Evolutionary conservation across 31 red algal genomes (phyloP).

Genomic region (Odonthalia washingtoniensis): DNA sequence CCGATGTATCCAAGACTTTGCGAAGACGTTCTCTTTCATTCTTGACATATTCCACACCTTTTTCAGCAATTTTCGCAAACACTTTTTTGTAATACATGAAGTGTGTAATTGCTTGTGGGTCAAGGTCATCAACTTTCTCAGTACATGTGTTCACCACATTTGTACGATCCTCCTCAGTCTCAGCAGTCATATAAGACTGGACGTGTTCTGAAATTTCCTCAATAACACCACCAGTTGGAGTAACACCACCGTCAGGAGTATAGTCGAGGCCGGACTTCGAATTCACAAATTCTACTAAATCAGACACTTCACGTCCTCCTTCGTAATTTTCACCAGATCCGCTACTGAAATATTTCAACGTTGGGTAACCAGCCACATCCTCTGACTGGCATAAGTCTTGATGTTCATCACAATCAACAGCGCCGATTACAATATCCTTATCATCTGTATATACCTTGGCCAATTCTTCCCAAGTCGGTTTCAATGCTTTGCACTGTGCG

Average conservation of each 20-base stretch:
- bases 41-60: conserved; percentile 64
- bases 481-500: conserved; percentile 68
- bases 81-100: conserved; percentile 80
- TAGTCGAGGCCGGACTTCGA: conserved; percentile 67
- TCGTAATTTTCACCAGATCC: conserved; percentile 46
- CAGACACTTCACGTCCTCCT: conserved; percentile 38
- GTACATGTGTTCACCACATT: conserved; percentile 49
- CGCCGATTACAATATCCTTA: conserved; percentile 58
- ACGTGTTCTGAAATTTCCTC: conserved; percentile 59
- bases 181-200: conserved; percentile 58
- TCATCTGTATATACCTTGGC: conserved; percentile 71
- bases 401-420: conserved; percentile 76
- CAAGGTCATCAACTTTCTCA: conserved; percentile 44
- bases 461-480: conserved; percentile 65
- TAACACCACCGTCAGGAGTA: conserved; percentile 62
- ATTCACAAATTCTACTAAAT: conserved; percentile 67
- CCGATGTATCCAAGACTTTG: conserved; percentile 56
- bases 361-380: conserved; percentile 65
- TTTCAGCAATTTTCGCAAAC: conserved; percentile 59
- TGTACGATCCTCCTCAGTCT: conserved; percentile 51
- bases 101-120: conserved; percentile 49
- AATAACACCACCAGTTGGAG: conserved; percentile 52
- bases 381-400: conserved; percentile 38
- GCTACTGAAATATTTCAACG: conserved; percentile 59
- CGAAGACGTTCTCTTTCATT: conserved; percentile 70